Percentiles rank a stretch among this genome's conserved stretches.
Evolutionary conservation across 345 rosid species (phyloP).

Genomic region (Angophora floribunda): DNA sequence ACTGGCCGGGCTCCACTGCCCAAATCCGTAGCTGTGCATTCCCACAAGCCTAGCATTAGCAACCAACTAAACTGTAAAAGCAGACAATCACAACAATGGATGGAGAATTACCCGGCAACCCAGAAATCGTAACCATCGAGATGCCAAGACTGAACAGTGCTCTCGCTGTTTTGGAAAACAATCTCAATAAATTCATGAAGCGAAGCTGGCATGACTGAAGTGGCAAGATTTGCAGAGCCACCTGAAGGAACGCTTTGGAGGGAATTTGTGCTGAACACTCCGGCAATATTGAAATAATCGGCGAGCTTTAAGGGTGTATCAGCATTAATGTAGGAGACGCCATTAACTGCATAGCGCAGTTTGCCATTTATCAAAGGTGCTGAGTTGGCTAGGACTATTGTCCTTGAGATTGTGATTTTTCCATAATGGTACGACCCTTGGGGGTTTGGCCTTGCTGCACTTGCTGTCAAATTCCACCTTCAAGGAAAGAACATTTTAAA

Average conservation of each 20-base stretch:
- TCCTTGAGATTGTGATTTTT: slow-evolving; percentile 35
- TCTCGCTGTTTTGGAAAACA: slow-evolving; percentile 70
- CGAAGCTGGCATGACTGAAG: slow-evolving; percentile 45
- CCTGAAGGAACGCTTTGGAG: slow-evolving; percentile 45
- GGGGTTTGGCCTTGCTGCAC: slow-evolving; percentile 96
- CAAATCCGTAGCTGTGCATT: slow-evolving; percentile 52
- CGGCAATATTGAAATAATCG: slow-evolving; percentile 57
- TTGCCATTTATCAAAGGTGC: slow-evolving; percentile 74
- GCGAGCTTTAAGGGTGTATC: slow-evolving; percentile 91
- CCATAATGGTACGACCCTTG: slow-evolving; percentile 95
- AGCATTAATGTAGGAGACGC: slow-evolving; percentile 62
- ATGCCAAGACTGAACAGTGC: slow-evolving; percentile 79
- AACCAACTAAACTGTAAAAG: background rate
- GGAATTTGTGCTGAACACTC: slow-evolving; percentile 48
- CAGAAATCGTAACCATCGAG: slow-evolving; percentile 94
- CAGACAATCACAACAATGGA: background rate
- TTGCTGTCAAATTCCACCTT: slow-evolving; percentile 89
- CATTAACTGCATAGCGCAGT: slow-evolving; percentile 66
- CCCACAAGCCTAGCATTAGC: background rate
- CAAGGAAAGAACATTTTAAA: background rate
- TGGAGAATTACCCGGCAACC: slow-evolving; percentile 68
- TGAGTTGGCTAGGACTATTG: slow-evolving; percentile 55
- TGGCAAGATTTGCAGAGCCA: slow-evolving; percentile 38
- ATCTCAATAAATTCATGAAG: slow-evolving; percentile 70
- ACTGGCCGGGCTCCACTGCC: slow-evolving; percentile 55